Evolutionary conservation across 2,329 filamentous ascomycete genomes (phyloP), one percentile per base, ranked within the genome.

Genomic region (Apiospora arundinis): DNA sequence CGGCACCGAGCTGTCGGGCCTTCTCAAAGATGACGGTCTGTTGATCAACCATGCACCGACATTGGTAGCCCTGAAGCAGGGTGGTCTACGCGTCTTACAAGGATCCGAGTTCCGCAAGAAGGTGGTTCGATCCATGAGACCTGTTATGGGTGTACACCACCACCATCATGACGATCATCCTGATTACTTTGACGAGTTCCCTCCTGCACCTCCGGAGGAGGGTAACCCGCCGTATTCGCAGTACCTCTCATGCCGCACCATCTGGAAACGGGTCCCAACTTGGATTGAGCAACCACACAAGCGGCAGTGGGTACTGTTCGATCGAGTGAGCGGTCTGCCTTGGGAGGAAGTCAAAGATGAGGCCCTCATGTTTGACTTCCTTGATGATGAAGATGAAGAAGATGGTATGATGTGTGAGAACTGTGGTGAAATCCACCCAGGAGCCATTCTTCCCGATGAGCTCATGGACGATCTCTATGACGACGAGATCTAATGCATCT

Each of bases 11-110:
- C 78, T 89, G 49, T 82, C 82, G n/a, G 85, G 86, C 4, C 83
- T 89, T 77, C 77, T 89, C 70, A 87, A 84, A 73, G 85, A 89
- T 63, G 86, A 88, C 71, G 87, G 87, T 1, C 81, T 89, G 12
- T 83, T 86, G 46, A 79, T 89, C 23, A 84, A 85, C 60, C 83
- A 85, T 6, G 80, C 81, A 0, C 81, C 86, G 2, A 77, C 82
- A 1, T 87, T 83, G 71, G 75, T 88, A 2, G 83, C 83, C 44
- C 79, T 81, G 21, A 25, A 66, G 28, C 80, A 80, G 70, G 83
- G 81, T 66, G 73, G 79, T 25, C 74, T 89, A 32, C 82, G 82
- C 52, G 73, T 77, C 21, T 80, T 88, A 1, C 76, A 78, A 44
- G 71, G 73, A 52, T 76, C 77, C 45, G 70, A 75, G 32, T 85